These are phyloP conservation scores for Dalbergia cochinchinensis DNA, from an alignment of 306 rosid species.

Conservation along the genomic window DNA sequence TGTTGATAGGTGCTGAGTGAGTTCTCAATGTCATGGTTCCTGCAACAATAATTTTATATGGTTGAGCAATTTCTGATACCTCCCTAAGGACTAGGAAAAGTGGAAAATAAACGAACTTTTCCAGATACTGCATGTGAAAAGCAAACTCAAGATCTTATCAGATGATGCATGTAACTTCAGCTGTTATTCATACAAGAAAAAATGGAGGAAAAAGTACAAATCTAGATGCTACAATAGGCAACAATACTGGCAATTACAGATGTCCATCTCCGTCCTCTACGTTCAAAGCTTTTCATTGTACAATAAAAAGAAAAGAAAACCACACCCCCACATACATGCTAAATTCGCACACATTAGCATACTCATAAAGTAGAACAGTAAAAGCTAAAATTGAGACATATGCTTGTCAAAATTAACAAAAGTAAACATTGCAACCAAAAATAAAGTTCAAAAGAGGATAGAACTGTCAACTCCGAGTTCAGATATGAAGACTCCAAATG, in stretches of 20 bases:
- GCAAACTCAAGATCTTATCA: not conserved
- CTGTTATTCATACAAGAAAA: not conserved
- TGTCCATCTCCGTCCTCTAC: not conserved
- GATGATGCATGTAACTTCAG: not conserved
- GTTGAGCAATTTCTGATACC: slow-evolving; percentile 35
- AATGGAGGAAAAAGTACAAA: not conserved
- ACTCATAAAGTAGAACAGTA: not conserved
- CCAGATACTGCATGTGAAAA: not conserved
- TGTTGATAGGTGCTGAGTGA: slow-evolving; percentile 73
- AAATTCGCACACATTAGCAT: no score
- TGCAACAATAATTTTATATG: slow-evolving; percentile 51
- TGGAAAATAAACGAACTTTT: not conserved
- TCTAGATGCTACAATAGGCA: no score
- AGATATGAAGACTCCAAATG: not conserved
- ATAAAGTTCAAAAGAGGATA: not conserved
- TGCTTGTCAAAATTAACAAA: not conserved
- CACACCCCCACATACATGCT: no score
- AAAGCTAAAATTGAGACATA: not conserved
- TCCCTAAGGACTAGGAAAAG: not conserved
- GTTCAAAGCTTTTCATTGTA: no score
- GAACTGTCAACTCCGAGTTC: not conserved
- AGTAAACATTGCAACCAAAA: not conserved
- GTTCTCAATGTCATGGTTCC: slow-evolving; percentile 79
- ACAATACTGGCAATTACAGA: no score
- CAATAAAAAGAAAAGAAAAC: no score